A percentile compares a stretch with the other conserved stretches of the same genome.
phyloP scores from a whole-genome alignment of 2,329 filamentous ascomycete genomes.

The Hymenoscyphus occultus region DNA sequence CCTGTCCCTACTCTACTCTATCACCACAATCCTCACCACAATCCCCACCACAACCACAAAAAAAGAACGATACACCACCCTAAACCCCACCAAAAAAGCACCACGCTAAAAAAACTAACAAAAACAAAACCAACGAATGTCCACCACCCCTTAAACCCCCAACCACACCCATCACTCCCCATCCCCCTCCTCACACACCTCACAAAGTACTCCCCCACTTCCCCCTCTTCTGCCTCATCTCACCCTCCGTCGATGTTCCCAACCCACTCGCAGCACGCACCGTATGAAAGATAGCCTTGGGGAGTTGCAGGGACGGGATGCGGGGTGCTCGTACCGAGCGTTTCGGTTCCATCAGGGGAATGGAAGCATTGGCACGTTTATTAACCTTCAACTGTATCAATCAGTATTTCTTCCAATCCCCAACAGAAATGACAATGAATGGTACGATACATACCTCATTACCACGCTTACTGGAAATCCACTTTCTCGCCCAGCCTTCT shows the following conservation, averaged over 20 bases:
- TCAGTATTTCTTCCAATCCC: not conserved
- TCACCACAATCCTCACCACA: too few relatives aligned
- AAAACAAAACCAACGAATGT: too few relatives aligned
- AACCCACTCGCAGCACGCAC: conserved; percentile 22
- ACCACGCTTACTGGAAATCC: conserved; percentile 8
- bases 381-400: not conserved
- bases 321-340: conserved; percentile 17
- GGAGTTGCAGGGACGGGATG: conserved; percentile 23
- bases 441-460: conserved; percentile 5
- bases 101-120: too few relatives aligned
- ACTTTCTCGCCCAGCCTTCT: conserved; percentile 18
- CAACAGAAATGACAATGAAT: not conserved
- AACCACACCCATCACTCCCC: too few relatives aligned
- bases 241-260: conserved; percentile 7
- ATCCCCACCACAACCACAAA: too few relatives aligned
- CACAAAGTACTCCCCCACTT: conserved; percentile 4
- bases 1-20: too few relatives aligned
- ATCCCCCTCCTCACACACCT: not conserved
- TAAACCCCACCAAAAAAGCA: too few relatives aligned
- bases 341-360: conserved; percentile 1
- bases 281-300: conserved; percentile 23
- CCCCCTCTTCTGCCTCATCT: conserved; percentile 3
- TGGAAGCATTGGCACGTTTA: not conserved
- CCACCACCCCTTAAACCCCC: too few relatives aligned
- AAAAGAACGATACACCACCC: too few relatives aligned